phyloP scores from a whole-genome alignment of 306 rosid genomes.

The Cicer arietinum region DNA sequence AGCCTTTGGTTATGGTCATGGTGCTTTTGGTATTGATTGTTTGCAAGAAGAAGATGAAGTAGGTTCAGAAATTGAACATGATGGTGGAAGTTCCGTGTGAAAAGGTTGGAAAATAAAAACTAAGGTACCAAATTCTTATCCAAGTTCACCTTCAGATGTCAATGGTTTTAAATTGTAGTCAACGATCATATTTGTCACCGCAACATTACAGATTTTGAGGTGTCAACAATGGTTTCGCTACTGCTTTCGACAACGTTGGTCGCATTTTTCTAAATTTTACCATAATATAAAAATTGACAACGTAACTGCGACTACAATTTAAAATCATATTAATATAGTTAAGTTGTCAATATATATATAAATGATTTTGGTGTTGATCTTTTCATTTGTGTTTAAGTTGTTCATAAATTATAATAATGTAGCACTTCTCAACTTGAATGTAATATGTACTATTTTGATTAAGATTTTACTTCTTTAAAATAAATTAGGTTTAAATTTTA shows the following conservation, averaged over 20 bases:
- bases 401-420: background rate
- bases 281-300: no score
- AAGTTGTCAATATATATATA: slow-evolving; percentile 5
- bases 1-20: slow-evolving; percentile 72
- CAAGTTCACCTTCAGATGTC: background rate
- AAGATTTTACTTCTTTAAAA: background rate
- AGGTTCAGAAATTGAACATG: slow-evolving; percentile 59
- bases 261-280: no score
- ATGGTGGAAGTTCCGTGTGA: slow-evolving; percentile 47
- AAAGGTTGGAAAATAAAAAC: background rate
- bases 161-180: no score
- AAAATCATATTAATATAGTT: background rate
- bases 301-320: no score
- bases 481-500: background rate
- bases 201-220: no score
- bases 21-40: slow-evolving; percentile 47
- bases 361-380: background rate
- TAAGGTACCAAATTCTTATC: slow-evolving; percentile 2
- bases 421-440: slow-evolving; percentile 12
- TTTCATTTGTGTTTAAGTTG: background rate
- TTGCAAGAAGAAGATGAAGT: slow-evolving; percentile 66
- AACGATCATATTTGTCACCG: no score
- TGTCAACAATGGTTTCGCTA: no score
- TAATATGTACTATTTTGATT: slow-evolving; percentile 19
- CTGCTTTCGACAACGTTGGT: no score